Evolutionary conservation across 139 green algal species (phyloP).

Genomic region (Trebouxia sp.): DNA sequence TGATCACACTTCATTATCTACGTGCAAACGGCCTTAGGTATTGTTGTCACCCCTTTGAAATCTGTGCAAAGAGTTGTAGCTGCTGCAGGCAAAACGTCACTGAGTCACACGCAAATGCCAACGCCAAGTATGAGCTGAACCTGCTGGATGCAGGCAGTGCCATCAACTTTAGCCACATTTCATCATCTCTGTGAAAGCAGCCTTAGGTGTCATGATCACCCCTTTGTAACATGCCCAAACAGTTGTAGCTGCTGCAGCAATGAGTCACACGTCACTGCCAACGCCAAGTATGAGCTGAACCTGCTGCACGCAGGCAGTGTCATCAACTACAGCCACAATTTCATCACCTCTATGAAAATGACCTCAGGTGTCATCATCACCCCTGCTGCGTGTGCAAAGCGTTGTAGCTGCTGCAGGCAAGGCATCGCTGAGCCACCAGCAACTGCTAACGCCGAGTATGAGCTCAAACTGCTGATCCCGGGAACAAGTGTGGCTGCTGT

Average conservation of each 20-base stretch:
- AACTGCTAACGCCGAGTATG: no score
- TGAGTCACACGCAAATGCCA: no score
- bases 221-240: no score
- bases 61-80: no score
- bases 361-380: not conserved
- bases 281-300: not conserved
- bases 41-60: not conserved
- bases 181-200: not conserved
- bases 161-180: no score
- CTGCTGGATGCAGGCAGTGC: not conserved
- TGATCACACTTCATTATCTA: not conserved
- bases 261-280: no score
- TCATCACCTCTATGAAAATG: not conserved
- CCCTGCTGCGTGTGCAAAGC: no score
- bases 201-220: not conserved
- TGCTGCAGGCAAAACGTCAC: no score
- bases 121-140: not conserved
- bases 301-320: not conserved
- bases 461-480: not conserved
- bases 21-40: not conserved
- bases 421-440: no score
- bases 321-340: no score
- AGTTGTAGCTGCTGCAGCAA: no score
- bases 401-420: no score
- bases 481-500: not conserved